These are phyloP conservation scores for Phytophthora multivora DNA, from an alignment of 352 stramenopile genomes.

Conservation along the genomic window DNA sequence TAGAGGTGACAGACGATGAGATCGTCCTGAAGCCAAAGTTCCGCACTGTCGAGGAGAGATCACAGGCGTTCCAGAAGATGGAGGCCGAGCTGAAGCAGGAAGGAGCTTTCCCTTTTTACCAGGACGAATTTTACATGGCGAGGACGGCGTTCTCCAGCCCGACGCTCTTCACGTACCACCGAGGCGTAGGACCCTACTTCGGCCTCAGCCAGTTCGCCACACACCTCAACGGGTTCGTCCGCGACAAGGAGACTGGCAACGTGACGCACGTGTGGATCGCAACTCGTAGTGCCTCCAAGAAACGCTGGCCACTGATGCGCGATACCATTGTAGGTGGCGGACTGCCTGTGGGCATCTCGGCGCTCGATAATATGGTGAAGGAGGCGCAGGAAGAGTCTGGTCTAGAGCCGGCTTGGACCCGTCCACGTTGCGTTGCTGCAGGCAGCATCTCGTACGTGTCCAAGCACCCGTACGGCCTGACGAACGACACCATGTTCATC, in stretches of 20 bases:
- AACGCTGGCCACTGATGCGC: conserved; percentile 52
- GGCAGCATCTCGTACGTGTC: conserved; percentile 65
- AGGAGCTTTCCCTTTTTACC: conserved; percentile 55
- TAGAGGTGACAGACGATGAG: conserved; percentile 37
- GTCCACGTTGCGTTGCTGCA: conserved; percentile 34
- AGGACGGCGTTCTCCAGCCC: conserved; percentile 47
- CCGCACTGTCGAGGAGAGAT: conserved; percentile 35
- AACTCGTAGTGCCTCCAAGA: conserved; percentile 53
- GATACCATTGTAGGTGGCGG: conserved; percentile 73
- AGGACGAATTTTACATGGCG: conserved; percentile 67
- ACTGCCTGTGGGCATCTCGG: conserved; percentile 49
- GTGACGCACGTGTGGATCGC: conserved; percentile 70
- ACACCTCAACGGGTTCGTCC: conserved; percentile 75
- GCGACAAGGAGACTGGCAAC: conserved; percentile 20
- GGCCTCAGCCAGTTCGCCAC: conserved; percentile 70
- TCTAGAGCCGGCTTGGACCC: conserved; percentile 43
- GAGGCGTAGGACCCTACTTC: conserved; percentile 65
- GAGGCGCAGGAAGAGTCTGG: conserved; percentile 69
- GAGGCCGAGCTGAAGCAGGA: conserved; percentile 49
- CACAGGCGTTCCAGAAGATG: conserved; percentile 53
- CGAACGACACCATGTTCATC: conserved; percentile 75
- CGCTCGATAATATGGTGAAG: conserved; percentile 78
- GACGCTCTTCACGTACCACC: conserved; percentile 68
- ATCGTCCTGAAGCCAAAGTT: conserved; percentile 40
- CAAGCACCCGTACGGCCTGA: conserved; percentile 57